These are phyloP conservation scores for Hypholoma sublateritium DNA, from an alignment of 768 basidiomycete species.

Conservation along the genomic window DNA sequence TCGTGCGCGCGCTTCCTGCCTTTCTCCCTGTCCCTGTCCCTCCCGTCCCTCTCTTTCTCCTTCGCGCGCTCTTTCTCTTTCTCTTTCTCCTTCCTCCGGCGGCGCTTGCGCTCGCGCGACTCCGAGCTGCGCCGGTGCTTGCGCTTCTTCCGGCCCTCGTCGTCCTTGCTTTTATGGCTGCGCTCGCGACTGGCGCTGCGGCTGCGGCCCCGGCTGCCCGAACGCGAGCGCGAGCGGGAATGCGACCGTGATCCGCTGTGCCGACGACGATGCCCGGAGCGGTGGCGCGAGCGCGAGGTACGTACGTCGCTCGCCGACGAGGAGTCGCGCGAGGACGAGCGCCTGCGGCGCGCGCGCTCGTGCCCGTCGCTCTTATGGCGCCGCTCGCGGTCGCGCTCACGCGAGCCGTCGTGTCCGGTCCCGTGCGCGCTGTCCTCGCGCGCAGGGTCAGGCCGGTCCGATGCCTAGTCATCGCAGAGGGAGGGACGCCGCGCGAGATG, in stretches of 20 bases:
- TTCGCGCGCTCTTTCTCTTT: constrained; percentile 11
- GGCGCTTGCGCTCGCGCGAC: constrained; percentile 4
- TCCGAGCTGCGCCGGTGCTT: constrained; percentile 11
- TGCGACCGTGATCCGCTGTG: background rate
- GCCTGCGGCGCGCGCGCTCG: background rate
- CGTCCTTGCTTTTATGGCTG: background rate
- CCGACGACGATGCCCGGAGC: background rate
- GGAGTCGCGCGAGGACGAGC: background rate
- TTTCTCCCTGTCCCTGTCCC: constrained; percentile 27
- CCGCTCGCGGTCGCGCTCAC: no score
- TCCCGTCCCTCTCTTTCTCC: background rate
- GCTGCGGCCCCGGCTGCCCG: background rate
- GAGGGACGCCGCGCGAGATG: background rate
- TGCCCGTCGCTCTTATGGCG: background rate
- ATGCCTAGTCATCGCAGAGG: background rate
- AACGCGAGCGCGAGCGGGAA: background rate
- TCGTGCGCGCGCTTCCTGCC: constrained; percentile 31
- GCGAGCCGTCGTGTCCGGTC: background rate
- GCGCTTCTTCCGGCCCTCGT: constrained; percentile 1
- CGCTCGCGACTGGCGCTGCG: background rate
- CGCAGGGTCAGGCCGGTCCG: no score
- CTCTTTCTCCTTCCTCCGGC: constrained; percentile 21
- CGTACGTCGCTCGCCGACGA: background rate
- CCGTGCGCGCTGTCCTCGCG: no score
- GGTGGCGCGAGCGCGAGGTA: background rate